phyloP scores from a whole-genome alignment of 176 grass and related monocot species.

The Panicum miliaceum region DNA sequence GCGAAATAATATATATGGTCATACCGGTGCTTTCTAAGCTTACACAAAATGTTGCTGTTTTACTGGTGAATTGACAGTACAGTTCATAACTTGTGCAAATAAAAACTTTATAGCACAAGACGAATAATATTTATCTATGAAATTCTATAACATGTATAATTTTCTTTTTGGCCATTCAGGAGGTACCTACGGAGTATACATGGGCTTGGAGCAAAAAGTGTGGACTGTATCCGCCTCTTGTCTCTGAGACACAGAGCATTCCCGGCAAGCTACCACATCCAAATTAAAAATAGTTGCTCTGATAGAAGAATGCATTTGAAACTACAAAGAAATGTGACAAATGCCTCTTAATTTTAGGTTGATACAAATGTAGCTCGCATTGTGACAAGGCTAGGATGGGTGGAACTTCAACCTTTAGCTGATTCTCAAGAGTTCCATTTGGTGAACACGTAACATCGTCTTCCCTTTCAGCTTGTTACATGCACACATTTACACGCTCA shows the following conservation, averaged over 20 bases:
- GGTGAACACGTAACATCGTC: background rate
- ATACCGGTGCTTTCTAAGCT: background rate
- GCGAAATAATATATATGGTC: background rate
- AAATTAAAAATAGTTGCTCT: background rate
- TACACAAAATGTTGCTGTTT: background rate
- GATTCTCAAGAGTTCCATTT: background rate
- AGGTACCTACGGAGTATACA: background rate
- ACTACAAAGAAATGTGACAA: background rate
- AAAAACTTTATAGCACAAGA: background rate
- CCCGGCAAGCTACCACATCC: background rate
- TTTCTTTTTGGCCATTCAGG: background rate
- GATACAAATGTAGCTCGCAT: conserved; percentile 21
- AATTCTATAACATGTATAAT: background rate
- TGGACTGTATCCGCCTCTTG: background rate
- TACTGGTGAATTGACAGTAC: background rate
- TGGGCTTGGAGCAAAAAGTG: conserved; percentile 2
- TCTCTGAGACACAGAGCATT: background rate
- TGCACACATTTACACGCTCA: background rate
- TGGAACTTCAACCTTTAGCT: background rate
- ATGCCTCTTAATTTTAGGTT: conserved; percentile 10
- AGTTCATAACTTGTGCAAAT: background rate
- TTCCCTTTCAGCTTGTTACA: background rate
- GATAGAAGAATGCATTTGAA: background rate
- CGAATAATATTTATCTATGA: background rate
- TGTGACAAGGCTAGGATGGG: conserved; percentile 13